Conservation (phyloP, 192 early-diverging fungal species). For the Coemansia sp. region DNA sequence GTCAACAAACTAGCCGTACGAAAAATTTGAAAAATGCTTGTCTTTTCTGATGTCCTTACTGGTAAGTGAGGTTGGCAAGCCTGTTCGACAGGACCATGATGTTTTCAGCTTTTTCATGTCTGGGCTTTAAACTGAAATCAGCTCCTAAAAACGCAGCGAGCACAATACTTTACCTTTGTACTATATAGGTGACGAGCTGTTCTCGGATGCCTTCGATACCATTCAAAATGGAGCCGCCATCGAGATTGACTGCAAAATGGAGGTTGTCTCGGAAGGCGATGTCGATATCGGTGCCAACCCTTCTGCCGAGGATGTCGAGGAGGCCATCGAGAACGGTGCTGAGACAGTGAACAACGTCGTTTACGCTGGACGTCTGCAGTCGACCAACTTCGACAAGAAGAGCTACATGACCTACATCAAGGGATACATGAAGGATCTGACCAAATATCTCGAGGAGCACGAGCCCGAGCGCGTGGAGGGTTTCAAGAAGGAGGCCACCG, state of each 20-base stretch:
- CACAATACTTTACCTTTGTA: background rate
- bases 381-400: constrained; percentile 89
- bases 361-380: constrained; percentile 72
- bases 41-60: constrained; percentile 66
- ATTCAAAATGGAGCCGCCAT: constrained; percentile 63
- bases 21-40: constrained; percentile 60
- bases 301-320: constrained; percentile 80
- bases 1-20: background rate
- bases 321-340: constrained; percentile 62
- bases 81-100: background rate
- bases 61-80: constrained; percentile 51
- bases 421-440: constrained; percentile 88
- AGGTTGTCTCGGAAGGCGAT: constrained; percentile 64
- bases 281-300: constrained; percentile 92
- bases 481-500: constrained; percentile 66
- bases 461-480: constrained; percentile 61
- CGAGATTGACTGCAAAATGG: constrained; percentile 81
- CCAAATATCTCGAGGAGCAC: constrained; percentile 59
- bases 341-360: constrained; percentile 83
- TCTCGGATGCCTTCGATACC: constrained; percentile 84
- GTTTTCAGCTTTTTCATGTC: background rate
- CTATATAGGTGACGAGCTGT: constrained; percentile 76
- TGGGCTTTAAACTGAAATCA: background rate
- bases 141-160: background rate
- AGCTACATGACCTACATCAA: constrained; percentile 87